phyloP scores from a whole-genome alignment of 2,329 filamentous ascomycete genomes.

The Hymenoscyphus infarciens region DNA sequence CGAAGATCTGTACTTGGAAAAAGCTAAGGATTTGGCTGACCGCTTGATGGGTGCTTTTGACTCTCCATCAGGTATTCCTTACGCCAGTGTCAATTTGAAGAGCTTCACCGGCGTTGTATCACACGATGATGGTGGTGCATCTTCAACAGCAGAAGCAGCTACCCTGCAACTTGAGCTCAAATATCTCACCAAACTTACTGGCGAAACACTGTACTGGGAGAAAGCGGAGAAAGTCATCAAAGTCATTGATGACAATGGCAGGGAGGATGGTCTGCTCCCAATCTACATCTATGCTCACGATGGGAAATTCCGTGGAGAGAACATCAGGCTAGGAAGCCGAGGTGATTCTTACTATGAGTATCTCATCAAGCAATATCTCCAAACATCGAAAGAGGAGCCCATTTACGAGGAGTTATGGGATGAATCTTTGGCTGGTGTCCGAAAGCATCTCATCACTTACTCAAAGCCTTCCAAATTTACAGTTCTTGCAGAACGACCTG shows the following conservation, averaged over 20 bases:
- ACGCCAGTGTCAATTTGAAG: slow-evolving; percentile 83
- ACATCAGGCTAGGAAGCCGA: slow-evolving; percentile 87
- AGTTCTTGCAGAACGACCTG: slow-evolving; percentile 82
- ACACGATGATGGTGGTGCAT: slow-evolving; percentile 80
- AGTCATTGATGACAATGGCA: slow-evolving; percentile 78
- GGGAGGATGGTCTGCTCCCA: slow-evolving; percentile 78
- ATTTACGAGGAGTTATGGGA: slow-evolving; percentile 93
- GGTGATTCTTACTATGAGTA: slow-evolving; percentile 99
- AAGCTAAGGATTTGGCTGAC: slow-evolving; percentile 88
- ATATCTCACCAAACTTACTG: slow-evolving; percentile 90
- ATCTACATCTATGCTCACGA: slow-evolving; percentile 82
- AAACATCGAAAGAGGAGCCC: slow-evolving; percentile 81
- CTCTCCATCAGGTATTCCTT: slow-evolving; percentile 80
- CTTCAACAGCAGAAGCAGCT: slow-evolving; percentile 90
- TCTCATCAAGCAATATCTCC: slow-evolving; percentile 95
- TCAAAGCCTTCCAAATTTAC: slow-evolving; percentile 76
- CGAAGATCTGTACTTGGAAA: slow-evolving; percentile 93
- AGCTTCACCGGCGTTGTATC: slow-evolving; percentile 73
- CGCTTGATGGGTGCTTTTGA: slow-evolving; percentile 85
- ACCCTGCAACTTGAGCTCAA: slow-evolving; percentile 95
- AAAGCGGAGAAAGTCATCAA: slow-evolving; percentile 88
- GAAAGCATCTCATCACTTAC: slow-evolving; percentile 90
- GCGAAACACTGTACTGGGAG: slow-evolving; percentile 90
- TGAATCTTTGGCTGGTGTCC: slow-evolving; percentile 77
- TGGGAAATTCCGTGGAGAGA: slow-evolving; percentile 75